Percentiles rank a stretch among this genome's conserved stretches.
Evolutionary conservation across 2,329 filamentous ascomycete genomes (phyloP).

Genomic region (Thielaviopsis ethacetica): DNA sequence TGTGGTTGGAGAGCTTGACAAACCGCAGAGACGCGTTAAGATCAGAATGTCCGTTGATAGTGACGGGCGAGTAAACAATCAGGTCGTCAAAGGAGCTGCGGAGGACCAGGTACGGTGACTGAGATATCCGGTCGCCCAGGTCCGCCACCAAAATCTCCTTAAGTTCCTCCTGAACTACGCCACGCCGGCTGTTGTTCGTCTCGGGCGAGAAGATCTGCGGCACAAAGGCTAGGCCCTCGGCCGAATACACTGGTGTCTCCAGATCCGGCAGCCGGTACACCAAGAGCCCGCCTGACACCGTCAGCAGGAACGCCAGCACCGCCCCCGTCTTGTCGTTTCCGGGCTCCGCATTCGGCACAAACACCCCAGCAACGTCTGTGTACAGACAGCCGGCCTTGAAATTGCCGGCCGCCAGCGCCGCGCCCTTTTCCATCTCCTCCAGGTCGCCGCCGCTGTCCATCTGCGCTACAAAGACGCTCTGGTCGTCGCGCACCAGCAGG

Average conservation of each 20-base stretch:
- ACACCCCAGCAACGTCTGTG: constrained; percentile 42
- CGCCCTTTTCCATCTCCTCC: constrained; percentile 58
- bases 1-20: constrained; percentile 55
- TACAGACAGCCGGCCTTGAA: constrained; percentile 81
- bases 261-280: constrained; percentile 64
- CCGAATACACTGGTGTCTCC: constrained; percentile 51
- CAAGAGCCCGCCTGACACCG: constrained; percentile 56
- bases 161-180: constrained; percentile 54
- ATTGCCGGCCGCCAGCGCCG: constrained; percentile 42
- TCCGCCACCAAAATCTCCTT: constrained; percentile 72
- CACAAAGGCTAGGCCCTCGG: constrained; percentile 62
- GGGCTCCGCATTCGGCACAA: constrained; percentile 29
- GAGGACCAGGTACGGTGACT: constrained; percentile 64
- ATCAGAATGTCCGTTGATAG: constrained; percentile 32
- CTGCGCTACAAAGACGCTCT: constrained; percentile 60
- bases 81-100: constrained; percentile 70
- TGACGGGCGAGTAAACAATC: constrained; percentile 61
- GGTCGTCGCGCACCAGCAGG: constrained; percentile 68
- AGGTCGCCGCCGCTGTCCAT: constrained; percentile 67
- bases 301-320: constrained; percentile 62
- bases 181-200: constrained; percentile 49
- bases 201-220: constrained; percentile 61
- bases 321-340: constrained; percentile 25
- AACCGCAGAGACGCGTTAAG: constrained; percentile 51
- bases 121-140: constrained; percentile 57